phyloP scores from a whole-genome alignment of 2,329 filamentous ascomycete genomes.

The Colletotrichum caudatum region DNA sequence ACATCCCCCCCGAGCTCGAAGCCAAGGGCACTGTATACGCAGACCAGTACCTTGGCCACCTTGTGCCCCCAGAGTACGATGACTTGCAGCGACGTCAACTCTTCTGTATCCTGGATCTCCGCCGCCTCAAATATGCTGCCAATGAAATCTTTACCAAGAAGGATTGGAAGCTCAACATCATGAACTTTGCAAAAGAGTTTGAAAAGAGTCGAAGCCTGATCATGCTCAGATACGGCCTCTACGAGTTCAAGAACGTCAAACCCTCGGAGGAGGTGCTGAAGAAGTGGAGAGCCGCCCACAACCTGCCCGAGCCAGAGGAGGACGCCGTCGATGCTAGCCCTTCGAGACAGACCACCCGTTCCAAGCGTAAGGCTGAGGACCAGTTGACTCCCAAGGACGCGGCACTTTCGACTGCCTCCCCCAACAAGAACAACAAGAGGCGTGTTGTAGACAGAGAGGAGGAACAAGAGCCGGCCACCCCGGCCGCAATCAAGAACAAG shows the following conservation, averaged over 20 bases:
- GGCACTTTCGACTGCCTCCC: slow-evolving; percentile 49
- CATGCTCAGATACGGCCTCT: slow-evolving; percentile 70
- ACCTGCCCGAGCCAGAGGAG: slow-evolving; percentile 63
- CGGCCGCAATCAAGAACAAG: slow-evolving; percentile 62
- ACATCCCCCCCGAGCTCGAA: slow-evolving; percentile 65
- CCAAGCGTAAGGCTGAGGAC: slow-evolving; percentile 70
- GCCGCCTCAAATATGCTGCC: slow-evolving; percentile 71
- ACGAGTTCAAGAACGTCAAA: slow-evolving; percentile 73
- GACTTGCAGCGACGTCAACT: slow-evolving; percentile 72
- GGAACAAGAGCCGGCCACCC: slow-evolving; percentile 47
- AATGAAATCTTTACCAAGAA: slow-evolving; percentile 71
- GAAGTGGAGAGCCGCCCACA: slow-evolving; percentile 69
- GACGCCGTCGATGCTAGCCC: slow-evolving; percentile 52
- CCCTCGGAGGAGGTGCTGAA: slow-evolving; percentile 68
- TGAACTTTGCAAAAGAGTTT: slow-evolving; percentile 74
- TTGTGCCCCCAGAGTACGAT: slow-evolving; percentile 68
- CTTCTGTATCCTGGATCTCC: slow-evolving; percentile 72
- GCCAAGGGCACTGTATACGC: slow-evolving; percentile 68
- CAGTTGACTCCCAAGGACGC: slow-evolving; percentile 57
- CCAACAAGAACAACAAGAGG: slow-evolving; percentile 61
- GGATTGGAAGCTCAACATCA: slow-evolving; percentile 72
- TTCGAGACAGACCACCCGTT: slow-evolving; percentile 48
- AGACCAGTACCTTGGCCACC: slow-evolving; percentile 68
- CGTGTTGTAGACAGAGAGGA: slow-evolving; percentile 58
- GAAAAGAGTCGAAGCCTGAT: slow-evolving; percentile 73